Evolutionary conservation across 2,329 filamentous ascomycete genomes (phyloP), one percentile per base, ranked within the genome.

Genomic region (Trichoderma simmonsii): DNA sequence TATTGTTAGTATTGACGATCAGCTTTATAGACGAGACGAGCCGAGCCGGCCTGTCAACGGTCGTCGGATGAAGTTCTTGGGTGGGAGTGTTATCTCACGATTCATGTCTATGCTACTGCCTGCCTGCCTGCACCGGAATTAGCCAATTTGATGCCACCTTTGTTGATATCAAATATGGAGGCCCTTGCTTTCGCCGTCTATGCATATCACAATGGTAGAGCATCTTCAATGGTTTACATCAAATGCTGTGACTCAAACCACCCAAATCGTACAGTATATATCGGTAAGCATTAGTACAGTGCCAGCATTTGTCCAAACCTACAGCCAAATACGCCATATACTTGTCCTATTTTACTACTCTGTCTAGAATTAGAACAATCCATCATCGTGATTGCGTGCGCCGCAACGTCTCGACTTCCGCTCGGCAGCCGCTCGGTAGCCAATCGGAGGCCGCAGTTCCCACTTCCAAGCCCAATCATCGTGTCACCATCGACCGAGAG

Each of bases 1-100:
- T 65, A 39, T 21, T 43, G n/a, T 26, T 60, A 36, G 70, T n/a
- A 6, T 66, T n/a, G 70, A 30, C 70, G 62, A 71, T 71, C 70
- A 71, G 34, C 54, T 51, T 24, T 51, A 36, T 21, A 36, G 24
- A 59, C 65, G 30, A 36, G 24, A 59, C 65, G 66, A 69, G 66
- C 56, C 56, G 66, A 62, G 57, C 56, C 56, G 66, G 43, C 54
- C 2, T 69, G 24, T 68, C 54, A 43, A n/a, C 15, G 34, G 65
- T 12, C 30, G 34, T 26, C 21, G 15, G 54, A 48, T 60, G 34
- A 51, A 43, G 15, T 26, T 26, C 63, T 36, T 56, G n/a, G 48
- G 30, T 28, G 18, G 43, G 9, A 36, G n/a, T 8, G 28, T 12
- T 54, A 15, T 36, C 21, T 34, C 14, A 30, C 24, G 30, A 36